Percentiles rank a stretch among this genome's conserved stretches.
Evolutionary conservation across 192 early-diverging fungal species (phyloP).

Genomic region (Fimicolochytrium jonesii): DNA sequence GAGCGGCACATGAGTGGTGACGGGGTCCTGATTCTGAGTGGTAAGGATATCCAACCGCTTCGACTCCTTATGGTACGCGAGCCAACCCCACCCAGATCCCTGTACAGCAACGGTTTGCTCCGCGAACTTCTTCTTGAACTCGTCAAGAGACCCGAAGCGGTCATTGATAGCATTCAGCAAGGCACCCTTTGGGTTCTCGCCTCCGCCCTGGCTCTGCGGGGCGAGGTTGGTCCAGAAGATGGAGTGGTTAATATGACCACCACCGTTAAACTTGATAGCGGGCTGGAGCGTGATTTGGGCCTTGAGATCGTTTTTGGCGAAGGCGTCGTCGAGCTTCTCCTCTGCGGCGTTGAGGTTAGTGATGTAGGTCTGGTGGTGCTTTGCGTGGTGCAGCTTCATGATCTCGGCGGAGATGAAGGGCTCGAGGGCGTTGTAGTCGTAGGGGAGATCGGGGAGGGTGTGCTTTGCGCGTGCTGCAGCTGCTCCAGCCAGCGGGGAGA

Average conservation of each 20-base stretch:
- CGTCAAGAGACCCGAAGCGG: slow-evolving; percentile 81
- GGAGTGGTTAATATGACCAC: slow-evolving; percentile 60
- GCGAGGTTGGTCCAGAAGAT: slow-evolving; percentile 96
- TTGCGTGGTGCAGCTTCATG: slow-evolving; percentile 89
- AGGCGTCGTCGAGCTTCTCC: slow-evolving; percentile 77
- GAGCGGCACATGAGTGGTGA: slow-evolving; percentile 63
- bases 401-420: slow-evolving; percentile 91
- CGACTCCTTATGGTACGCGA: slow-evolving; percentile 75
- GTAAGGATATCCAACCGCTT: slow-evolving; percentile 82
- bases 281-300: slow-evolving; percentile 74
- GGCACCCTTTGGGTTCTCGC: slow-evolving; percentile 64
- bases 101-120: slow-evolving; percentile 76
- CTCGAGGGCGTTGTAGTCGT: slow-evolving; percentile 81
- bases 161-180: slow-evolving; percentile 71
- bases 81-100: slow-evolving; percentile 97
- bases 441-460: slow-evolving; percentile 84
- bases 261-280: slow-evolving; percentile 88
- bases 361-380: slow-evolving; percentile 95
- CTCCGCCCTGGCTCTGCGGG: slow-evolving; percentile 73
- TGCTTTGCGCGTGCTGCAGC: slow-evolving; percentile 49
- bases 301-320: slow-evolving; percentile 63
- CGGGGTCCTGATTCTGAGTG: slow-evolving; percentile 86
- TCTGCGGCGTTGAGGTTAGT: slow-evolving; percentile 84
- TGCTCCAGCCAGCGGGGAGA: background rate
- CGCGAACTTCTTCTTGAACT: slow-evolving; percentile 73